These are phyloP conservation scores for Trametes sp. DNA, from an alignment of 1,284 basidiomycete genomes.

Conservation along the genomic window DNA sequence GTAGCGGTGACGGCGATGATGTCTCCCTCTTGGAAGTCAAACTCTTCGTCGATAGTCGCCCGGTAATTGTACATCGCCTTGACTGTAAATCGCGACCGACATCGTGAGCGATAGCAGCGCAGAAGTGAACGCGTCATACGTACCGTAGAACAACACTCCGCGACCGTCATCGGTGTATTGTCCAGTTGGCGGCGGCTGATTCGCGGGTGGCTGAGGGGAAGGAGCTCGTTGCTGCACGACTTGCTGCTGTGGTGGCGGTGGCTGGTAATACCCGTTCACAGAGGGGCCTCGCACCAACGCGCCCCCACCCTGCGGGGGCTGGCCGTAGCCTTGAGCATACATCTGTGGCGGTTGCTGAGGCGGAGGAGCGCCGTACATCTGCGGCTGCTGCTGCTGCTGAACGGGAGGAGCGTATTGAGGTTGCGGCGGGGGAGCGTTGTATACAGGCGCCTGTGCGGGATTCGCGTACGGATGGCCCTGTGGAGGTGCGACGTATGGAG, in stretches of 20 bases:
- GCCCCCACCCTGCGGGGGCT: slow-evolving; percentile 22
- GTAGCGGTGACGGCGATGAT: slow-evolving; percentile 93
- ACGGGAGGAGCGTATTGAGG: slow-evolving; percentile 45
- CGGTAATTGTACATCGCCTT: slow-evolving; percentile 93
- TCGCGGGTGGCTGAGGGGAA: slow-evolving; percentile 46
- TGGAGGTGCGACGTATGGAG: slow-evolving; percentile 22
- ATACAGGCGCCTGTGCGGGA: slow-evolving; percentile 30
- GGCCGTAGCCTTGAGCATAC: slow-evolving; percentile 41
- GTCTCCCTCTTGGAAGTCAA: slow-evolving; percentile 91
- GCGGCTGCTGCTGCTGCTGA: slow-evolving; percentile 43
- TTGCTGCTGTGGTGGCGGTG: slow-evolving; percentile 29
- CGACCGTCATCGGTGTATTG: slow-evolving; percentile 82
- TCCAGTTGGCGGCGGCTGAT: slow-evolving; percentile 60
- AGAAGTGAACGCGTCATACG: slow-evolving; percentile 29
- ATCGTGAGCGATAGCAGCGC: slow-evolving; percentile 7
- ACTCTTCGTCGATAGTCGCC: slow-evolving; percentile 88
- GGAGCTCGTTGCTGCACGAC: slow-evolving; percentile 42
- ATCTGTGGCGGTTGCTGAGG: slow-evolving; percentile 37
- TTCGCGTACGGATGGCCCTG: slow-evolving; percentile 36
- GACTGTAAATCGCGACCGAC: slow-evolving; percentile 54
- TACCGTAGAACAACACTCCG: slow-evolving; percentile 86
- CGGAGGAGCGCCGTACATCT: slow-evolving; percentile 30
- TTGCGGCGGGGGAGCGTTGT: slow-evolving; percentile 29
- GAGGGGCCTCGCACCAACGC: slow-evolving; percentile 32
- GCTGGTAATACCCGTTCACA: slow-evolving; percentile 36